Base-by-base conservation (phyloP, 2,329 filamentous ascomycete species). In the Cytospora schulzeri region DNA sequence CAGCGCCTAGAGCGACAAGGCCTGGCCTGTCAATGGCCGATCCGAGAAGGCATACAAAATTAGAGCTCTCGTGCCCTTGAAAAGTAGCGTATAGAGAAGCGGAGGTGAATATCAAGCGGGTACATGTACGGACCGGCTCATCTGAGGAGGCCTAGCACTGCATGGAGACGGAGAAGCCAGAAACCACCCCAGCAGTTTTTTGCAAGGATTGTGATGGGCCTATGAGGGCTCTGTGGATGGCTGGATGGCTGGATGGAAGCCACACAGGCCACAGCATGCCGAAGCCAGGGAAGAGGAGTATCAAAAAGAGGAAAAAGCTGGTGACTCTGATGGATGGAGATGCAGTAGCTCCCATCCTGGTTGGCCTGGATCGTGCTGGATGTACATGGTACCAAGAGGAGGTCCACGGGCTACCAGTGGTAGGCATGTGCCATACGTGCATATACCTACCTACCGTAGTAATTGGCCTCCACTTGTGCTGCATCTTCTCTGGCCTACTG, bases 101-200 rank as follows among this genome's bases (percentile, higher is more conserved):
- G 51, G 74, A 72, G 74, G 74, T 74, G 74, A 76, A 76, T 78
- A 74, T 75, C 73, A 74, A 77, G 77, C 78, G 77, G 77, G 77
- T 76, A n/a, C n/a, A n/a, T n/a, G n/a, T n/a, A 76, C 76, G 76
- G 77, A 74, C 77, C 78, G 77, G 78, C 75, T 73, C 71, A 73
- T 73, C 67, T 74, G 62, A 76, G 59, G 38, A 48, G 74, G 74
- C 72, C 75, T 73, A 73, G 72, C 71, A 71, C 70, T 75, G 73
- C 74, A 76, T 73, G 71, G 59, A 57, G 60, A 59, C 61, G 55
- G 59, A 62, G 65, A 58, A 50, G 58, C 53, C 63, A 64, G 68
- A 65, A 68, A 58, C 41, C 29, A 4, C 11, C 31, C 33, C 60
- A 65, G 57, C 41, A 67, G 64, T 65, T 55, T 65, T 55, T 50